Evolutionary conservation across 2,329 filamentous ascomycete genomes (phyloP).

Genomic region (Penicillium sp.): DNA sequence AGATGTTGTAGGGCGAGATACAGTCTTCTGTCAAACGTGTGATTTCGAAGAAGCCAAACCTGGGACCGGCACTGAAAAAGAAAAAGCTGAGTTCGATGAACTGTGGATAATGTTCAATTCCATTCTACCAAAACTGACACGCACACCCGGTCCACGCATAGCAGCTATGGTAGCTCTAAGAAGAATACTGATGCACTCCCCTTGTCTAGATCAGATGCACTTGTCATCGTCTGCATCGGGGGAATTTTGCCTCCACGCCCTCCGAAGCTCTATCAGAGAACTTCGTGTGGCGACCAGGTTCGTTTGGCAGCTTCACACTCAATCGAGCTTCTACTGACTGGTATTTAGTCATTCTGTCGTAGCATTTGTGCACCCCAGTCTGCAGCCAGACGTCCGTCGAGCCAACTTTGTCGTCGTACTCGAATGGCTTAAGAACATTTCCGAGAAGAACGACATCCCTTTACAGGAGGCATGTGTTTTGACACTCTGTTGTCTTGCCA

Average conservation of each 20-base stretch:
- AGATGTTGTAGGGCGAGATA: conserved; percentile 21
- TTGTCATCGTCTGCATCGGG: conserved; percentile 68
- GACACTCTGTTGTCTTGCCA: conserved; percentile 81
- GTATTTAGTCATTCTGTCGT: conserved; percentile 60
- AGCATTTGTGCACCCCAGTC: conserved; percentile 60
- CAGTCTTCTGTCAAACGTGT: conserved; percentile 39
- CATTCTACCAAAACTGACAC: conserved; percentile 41
- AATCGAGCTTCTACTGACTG: conserved; percentile 9
- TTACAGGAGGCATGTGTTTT: conserved; percentile 82
- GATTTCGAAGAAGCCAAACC: conserved; percentile 30
- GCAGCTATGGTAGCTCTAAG: conserved; percentile 71
- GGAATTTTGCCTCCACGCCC: conserved; percentile 76
- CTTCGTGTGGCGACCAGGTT: conserved; percentile 77
- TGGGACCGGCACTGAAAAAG: conserved; percentile 5
- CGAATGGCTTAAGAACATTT: conserved; percentile 69
- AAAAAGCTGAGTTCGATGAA: conserved; percentile 27
- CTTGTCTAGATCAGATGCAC: conserved; percentile 60
- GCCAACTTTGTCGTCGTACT: conserved; percentile 71
- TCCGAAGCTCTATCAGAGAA: conserved; percentile 83
- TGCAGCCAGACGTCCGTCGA: conserved; percentile 50
- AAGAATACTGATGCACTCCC: conserved; percentile 67
- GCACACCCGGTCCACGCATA: conserved; percentile 63
- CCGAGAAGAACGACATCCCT: conserved; percentile 65
- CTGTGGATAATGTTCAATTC: conserved; percentile 46
- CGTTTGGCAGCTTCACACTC: not conserved